Evolutionary conservation across 768 basidiomycete genomes (phyloP).

Genomic region (Mycena haematopus): DNA sequence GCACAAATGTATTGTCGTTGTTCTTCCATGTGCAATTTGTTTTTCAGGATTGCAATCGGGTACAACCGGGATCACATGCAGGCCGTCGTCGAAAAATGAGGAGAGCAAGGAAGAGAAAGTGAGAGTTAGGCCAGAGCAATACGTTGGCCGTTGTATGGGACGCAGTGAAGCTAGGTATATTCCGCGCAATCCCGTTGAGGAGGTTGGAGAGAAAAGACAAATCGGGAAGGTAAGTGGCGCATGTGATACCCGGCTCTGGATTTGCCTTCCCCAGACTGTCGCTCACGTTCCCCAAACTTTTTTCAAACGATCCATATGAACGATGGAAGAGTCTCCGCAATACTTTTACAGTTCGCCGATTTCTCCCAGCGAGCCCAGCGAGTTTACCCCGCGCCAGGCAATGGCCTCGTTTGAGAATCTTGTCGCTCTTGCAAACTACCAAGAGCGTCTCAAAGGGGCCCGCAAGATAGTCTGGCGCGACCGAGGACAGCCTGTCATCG

Average conservation of each 20-base stretch:
- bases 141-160: too few species aligned
- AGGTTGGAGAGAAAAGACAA: too few species aligned
- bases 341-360: constrained; percentile 8
- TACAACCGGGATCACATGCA: too few species aligned
- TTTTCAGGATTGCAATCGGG: too few species aligned
- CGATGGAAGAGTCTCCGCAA: constrained; percentile 4
- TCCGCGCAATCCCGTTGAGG: too few species aligned
- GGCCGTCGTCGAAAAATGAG: too few species aligned
- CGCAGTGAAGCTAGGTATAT: too few species aligned
- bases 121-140: too few species aligned
- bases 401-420: constrained; percentile 86
- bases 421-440: constrained; percentile 83
- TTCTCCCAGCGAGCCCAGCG: constrained; percentile 9
- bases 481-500: constrained; percentile 76
- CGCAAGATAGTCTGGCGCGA: constrained; percentile 87
- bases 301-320: neutral
- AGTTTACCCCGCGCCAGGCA: constrained; percentile 41
- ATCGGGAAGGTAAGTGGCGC: too few species aligned
- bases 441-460: constrained; percentile 74
- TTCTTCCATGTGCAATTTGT: too few species aligned
- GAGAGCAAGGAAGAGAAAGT: too few species aligned
- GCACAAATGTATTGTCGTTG: too few species aligned
- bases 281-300: constrained; percentile 16
- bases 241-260: neutral
- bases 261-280: neutral